phyloP scores from a whole-genome alignment of 2,329 filamentous ascomycete species.

The Juglanconis juglandina region DNA sequence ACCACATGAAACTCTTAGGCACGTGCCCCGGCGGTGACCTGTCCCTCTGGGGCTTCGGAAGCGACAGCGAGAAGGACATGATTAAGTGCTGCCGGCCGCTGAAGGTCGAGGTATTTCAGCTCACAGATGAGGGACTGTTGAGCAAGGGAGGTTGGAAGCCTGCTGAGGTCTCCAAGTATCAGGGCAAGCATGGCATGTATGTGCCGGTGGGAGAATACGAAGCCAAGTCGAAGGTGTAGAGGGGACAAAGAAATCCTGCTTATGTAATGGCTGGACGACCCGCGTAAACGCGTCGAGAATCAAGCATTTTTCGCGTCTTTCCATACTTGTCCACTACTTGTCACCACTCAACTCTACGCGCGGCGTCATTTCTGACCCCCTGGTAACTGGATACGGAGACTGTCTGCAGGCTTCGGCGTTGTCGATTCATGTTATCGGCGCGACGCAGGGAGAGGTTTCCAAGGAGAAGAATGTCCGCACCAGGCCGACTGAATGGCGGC shows the following conservation, averaged over 20 bases:
- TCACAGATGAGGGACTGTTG: constrained; percentile 53
- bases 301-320: not conserved
- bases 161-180: constrained; percentile 58
- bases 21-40: constrained; percentile 81
- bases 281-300: not conserved
- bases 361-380: not conserved
- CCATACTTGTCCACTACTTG: too few species aligned
- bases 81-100: constrained; percentile 68
- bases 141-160: constrained; percentile 57
- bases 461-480: not conserved
- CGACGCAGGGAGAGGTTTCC: not conserved
- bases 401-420: not conserved
- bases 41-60: constrained; percentile 77
- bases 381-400: not conserved
- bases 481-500: not conserved
- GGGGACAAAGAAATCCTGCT: not conserved
- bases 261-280: not conserved
- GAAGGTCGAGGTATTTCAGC: constrained; percentile 67
- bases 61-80: constrained; percentile 65
- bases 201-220: constrained; percentile 22
- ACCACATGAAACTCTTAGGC: constrained; percentile 29
- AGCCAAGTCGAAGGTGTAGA: not conserved
- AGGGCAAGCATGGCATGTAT: constrained; percentile 62
- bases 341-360: too few species aligned
- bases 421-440: not conserved